phyloP scores from a whole-genome alignment of 768 basidiomycete genomes.

The Psilocybe subaeruginosa region DNA sequence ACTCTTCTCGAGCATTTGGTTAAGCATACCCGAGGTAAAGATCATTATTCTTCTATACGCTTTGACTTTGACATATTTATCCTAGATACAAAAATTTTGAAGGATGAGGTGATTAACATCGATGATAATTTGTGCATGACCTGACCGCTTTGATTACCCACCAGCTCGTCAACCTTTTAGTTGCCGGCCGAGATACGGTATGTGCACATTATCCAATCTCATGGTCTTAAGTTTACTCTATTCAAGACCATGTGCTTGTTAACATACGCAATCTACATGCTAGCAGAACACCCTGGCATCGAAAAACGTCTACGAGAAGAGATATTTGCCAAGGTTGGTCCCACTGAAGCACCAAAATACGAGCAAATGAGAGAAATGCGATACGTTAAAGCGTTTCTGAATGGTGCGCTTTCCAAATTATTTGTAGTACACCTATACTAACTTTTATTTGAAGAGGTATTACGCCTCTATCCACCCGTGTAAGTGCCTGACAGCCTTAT shows the following conservation, averaged over 20 bases:
- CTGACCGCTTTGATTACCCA: background rate
- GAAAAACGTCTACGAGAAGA: conserved; percentile 41
- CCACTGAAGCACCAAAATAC: conserved; percentile 37
- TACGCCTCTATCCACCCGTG: conserved; percentile 41
- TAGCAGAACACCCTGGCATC: conserved; percentile 44
- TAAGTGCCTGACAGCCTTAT: conserved; percentile 26
- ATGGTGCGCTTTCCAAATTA: conserved; percentile 25
- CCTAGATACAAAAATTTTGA: conserved; percentile 35
- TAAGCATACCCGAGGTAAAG: conserved; percentile 38
- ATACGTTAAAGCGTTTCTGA: conserved; percentile 32
- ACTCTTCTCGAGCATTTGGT: conserved; percentile 15
- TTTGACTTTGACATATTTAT: background rate
- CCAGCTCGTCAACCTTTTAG: conserved; percentile 48
- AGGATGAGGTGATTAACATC: conserved; percentile 34
- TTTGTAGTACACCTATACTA: background rate
- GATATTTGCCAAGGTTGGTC: conserved; percentile 40
- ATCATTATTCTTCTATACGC: conserved; percentile 22
- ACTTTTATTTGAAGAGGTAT: conserved; percentile 34
- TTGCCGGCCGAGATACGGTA: conserved; percentile 60
- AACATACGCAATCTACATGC: conserved; percentile 45
- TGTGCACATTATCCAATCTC: background rate
- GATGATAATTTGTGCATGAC: too few species aligned
- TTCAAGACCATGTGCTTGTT: conserved; percentile 40
- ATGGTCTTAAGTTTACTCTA: background rate
- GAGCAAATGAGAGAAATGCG: conserved; percentile 52